Conservation (phyloP, 495 filamentous ascomycete species). For the Annulohypoxylon stygium region DNA sequence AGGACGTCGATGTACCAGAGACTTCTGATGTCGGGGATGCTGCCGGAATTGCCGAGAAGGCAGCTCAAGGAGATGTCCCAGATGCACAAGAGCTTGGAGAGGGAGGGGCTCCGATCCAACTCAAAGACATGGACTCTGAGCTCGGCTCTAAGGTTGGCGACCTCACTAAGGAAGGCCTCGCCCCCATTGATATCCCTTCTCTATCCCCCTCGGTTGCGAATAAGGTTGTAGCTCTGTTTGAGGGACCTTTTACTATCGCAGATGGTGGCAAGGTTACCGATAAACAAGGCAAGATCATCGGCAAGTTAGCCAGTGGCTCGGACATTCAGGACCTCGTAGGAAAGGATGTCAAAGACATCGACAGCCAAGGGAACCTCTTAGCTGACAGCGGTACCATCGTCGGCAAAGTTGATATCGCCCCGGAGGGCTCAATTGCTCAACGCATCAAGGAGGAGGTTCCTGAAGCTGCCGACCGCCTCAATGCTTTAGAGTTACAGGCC, state of each 20-base stretch:
- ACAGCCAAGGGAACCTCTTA: conserved; percentile 84
- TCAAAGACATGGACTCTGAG: conserved; percentile 57
- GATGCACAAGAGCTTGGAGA: conserved; percentile 50
- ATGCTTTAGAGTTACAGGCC: conserved; percentile 66
- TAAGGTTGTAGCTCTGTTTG: conserved; percentile 47
- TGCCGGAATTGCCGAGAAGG: conserved; percentile 17
- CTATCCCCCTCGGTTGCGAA: conserved; percentile 47
- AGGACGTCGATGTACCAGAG: conserved; percentile 34
- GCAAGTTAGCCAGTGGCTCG: conserved; percentile 75
- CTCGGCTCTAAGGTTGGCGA: conserved; percentile 53
- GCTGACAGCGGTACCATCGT: conserved; percentile 84
- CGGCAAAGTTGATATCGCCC: conserved; percentile 80
- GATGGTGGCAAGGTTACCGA: conserved; percentile 76
- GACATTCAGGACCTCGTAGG: conserved; percentile 78
- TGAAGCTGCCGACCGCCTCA: conserved; percentile 56
- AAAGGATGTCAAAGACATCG: conserved; percentile 79
- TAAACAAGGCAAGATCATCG: conserved; percentile 78
- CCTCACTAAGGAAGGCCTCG: conserved; percentile 54
- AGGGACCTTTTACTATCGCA: conserved; percentile 63
- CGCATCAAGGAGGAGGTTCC: conserved; percentile 66
- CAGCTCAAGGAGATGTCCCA: conserved; percentile 21
- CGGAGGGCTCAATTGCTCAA: conserved; percentile 73
- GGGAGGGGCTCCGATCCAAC: conserved; percentile 54
- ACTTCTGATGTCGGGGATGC: conserved; percentile 1
- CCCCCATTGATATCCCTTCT: conserved; percentile 44